Evolutionary conservation across 768 basidiomycete genomes (phyloP), one percentile per base, ranked within the genome.

Genomic region (Gloeopeniophorella convolvens): DNA sequence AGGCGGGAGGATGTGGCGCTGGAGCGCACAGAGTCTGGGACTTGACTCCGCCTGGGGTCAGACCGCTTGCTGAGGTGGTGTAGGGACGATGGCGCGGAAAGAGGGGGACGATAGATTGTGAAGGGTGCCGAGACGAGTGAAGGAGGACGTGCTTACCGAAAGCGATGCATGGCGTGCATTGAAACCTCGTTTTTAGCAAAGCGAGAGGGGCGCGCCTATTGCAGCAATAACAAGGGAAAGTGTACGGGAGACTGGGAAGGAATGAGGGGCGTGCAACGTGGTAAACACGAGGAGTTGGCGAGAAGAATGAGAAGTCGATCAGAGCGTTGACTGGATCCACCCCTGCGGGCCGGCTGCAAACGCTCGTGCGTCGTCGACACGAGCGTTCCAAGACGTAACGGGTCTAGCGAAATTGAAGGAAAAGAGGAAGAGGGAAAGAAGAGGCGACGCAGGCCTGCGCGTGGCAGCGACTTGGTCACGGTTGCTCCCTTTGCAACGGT

Each of bases 121-220:
- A 59, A 54, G 34, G 26, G 49, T 51, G 45, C 56, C 50, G 49
- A 43, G 46, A 47, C 37, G 37, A 24, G 40, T 40, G 30, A 47
- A 18, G 15, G 40, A 45, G 30, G 48, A 45, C 20, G 41, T 64
- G 63, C 85, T 72, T 74, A 87, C 88, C 88, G 88, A 70, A 89
- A 85, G 62, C 83, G 84, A 74, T 85, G 71, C 87, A 90, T 89
- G 51, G 42, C 55, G 56, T 59, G 52, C 28, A 28, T 31, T 36
- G 43, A 28, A 36, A 60, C 76, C 80, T 82, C 77, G 77, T 73
- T 79, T 79, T 70, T 68, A 73, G 78, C 84, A 86, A 83, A 85
- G 79, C 83, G 73, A 61, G 61, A 36, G 45, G 31, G 45, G 40
- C 21, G 51, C 9, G 34, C 51, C 59, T 39, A 57, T 48, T 56